Conservation (phyloP, 805 yeast species). For the Tetrapisispora arboricola region DNA sequence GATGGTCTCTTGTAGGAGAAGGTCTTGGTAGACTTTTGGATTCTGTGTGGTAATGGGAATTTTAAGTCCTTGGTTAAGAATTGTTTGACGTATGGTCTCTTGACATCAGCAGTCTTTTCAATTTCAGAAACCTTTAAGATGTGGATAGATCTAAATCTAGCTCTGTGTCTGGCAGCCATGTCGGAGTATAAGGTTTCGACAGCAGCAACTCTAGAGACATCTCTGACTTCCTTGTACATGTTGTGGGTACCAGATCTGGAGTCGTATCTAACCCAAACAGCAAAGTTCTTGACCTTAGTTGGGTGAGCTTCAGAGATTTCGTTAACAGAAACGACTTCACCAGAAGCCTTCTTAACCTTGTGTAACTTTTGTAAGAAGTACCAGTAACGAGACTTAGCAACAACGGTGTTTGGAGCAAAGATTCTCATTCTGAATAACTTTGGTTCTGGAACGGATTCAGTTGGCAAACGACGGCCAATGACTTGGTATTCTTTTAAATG, state of each 20-base stretch:
- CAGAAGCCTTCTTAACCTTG: constrained; percentile 99
- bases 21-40: constrained; percentile 79
- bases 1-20: constrained; percentile 91
- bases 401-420: constrained; percentile 4
- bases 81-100: constrained; percentile 98
- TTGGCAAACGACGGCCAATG: constrained; percentile 99
- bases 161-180: constrained; percentile 99
- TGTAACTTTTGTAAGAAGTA: constrained; percentile 98
- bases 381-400: constrained; percentile 49
- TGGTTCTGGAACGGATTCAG: constrained; percentile 98
- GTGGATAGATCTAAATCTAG: constrained; percentile 99
- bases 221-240: constrained; percentile 99
- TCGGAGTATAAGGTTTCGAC: constrained; percentile 98
- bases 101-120: constrained; percentile 94
- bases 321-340: constrained; percentile 95
- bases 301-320: constrained; percentile 90
- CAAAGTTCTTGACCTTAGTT: constrained; percentile 99
- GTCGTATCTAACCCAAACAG: constrained; percentile 99
- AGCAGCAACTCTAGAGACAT: constrained; percentile 97
- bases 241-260: constrained; percentile 99
- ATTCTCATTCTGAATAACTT: constrained; percentile 99
- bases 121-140: constrained; percentile 98
- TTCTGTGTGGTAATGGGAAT: constrained; percentile 99
- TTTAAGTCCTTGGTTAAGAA: constrained; percentile 88
- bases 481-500: constrained; percentile 99